These are phyloP conservation scores for Kickxella alabastrina DNA, from an alignment of 192 early-diverging fungal species.

Conservation along the genomic window DNA sequence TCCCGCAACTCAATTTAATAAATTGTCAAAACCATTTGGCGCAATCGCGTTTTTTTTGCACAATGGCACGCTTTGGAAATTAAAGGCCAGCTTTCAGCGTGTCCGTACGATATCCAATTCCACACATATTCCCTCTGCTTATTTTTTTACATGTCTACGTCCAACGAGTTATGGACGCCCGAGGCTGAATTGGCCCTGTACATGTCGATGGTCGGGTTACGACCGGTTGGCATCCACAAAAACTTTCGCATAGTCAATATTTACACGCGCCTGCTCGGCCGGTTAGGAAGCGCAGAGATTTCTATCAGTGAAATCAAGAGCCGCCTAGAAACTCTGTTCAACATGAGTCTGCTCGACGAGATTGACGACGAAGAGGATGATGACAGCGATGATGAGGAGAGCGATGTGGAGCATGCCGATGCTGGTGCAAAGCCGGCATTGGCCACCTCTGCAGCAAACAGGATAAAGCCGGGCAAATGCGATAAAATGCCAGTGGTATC, in stretches of 20 bases:
- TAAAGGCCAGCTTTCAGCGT: no score
- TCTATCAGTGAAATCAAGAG: slow-evolving; percentile 22
- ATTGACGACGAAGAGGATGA: slow-evolving; percentile 37
- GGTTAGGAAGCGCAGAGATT: slow-evolving; percentile 20
- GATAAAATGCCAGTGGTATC: no score
- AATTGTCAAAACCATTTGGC: neutral
- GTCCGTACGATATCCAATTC: no score
- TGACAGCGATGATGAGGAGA: slow-evolving; percentile 16
- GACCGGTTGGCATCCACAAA: slow-evolving; percentile 45
- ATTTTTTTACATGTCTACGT: slow-evolving; percentile 1
- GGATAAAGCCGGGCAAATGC: no score
- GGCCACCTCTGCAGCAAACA: no score
- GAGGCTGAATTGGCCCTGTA: slow-evolving; percentile 43
- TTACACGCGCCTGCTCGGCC: slow-evolving; percentile 34
- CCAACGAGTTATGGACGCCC: slow-evolving; percentile 19
- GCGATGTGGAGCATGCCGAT: neutral
- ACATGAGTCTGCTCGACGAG: slow-evolving; percentile 37
- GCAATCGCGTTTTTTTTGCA: no score
- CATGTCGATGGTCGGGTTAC: slow-evolving; percentile 43
- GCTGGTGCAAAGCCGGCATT: neutral
- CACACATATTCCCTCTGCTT: neutral
- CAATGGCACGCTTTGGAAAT: no score
- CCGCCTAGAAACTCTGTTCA: slow-evolving; percentile 26
- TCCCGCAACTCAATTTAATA: no score
- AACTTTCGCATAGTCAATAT: slow-evolving; percentile 50